Evolutionary conservation across 208 protist genomes (phyloP), one percentile per base, ranked within the genome.

Genomic region (Plasmodiophora brassicae): DNA sequence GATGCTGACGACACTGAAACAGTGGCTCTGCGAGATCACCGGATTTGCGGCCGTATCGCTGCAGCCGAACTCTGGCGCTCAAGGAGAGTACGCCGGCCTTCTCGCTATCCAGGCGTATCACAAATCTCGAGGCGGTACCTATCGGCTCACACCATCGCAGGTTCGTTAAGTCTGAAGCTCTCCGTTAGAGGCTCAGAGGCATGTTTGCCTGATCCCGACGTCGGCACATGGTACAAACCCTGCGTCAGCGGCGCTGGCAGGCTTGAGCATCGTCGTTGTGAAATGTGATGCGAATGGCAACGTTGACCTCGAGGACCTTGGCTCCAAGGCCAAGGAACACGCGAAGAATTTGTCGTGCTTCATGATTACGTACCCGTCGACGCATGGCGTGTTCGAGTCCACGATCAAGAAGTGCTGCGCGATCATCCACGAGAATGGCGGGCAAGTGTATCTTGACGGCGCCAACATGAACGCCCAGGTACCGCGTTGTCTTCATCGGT

Each of bases 221-320:
- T 97, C 94, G 84, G 98, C 97, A 0, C 97, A 99, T 92, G 98
- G 98, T 85, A 99, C 98, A n/a, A 99, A 99, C 90, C 97, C 97
- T 1, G 98, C 98, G 0, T 97, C 95, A 0, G 97, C 98, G 39
- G 94, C 94, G 41, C 94, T 99, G 94, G 93, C 92, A 43, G 91
- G 91, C 86, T 85, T 91, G 88, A 83, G 88, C 50, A 86, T 93
- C 39, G 91, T 93, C 5, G 39, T 84, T 14, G 93, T 98, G n/a
- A 94, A 96, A 85, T 98, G 94, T 88, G 92, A 96, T 46, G 89
- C 90, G 25, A 43, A 96, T 41, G 98, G 97, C 28, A 94, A 95
- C 50, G 85, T 98, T 1, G 97, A 98, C 88, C 90, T 98, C 72
- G 91, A 87, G 0, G 95, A 98, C 90, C 91, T 99, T 45, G 87